phyloP scores from a whole-genome alignment of 108 stramenopile genomes.

The Poteriospumella lacustris region DNA sequence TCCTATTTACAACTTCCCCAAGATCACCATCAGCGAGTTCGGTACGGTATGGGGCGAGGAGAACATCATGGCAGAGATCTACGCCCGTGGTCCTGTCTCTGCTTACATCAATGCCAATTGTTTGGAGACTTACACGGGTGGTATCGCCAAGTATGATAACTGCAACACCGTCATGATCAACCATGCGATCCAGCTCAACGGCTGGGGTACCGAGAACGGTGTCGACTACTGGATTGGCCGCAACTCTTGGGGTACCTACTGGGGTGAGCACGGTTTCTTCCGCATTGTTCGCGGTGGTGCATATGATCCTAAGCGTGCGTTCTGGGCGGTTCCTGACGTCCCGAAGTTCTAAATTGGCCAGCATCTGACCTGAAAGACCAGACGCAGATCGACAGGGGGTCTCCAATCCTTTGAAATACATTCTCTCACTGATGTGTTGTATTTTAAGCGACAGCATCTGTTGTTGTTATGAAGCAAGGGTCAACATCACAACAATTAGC shows the following conservation, averaged over 20 bases:
- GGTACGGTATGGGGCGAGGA: neutral
- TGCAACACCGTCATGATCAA: neutral
- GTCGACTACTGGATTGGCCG: slow-evolving; percentile 50
- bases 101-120: slow-evolving; percentile 35
- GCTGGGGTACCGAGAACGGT: slow-evolving; percentile 45
- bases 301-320: slow-evolving; percentile 6
- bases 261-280: slow-evolving; percentile 54
- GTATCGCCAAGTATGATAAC: slow-evolving; percentile 27
- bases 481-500: too few relatives aligned
- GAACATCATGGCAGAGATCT: slow-evolving; percentile 36
- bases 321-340: slow-evolving; percentile 26
- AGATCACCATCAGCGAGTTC: neutral
- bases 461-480: too few relatives aligned
- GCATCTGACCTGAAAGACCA: too few relatives aligned
- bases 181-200: slow-evolving; percentile 35
- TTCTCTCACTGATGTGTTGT: too few relatives aligned
- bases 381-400: too few relatives aligned
- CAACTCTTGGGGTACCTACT: slow-evolving; percentile 53
- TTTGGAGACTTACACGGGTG: slow-evolving; percentile 19
- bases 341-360: slow-evolving; percentile 4
- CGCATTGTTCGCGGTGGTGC: slow-evolving; percentile 38
- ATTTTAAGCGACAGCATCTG: too few relatives aligned
- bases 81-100: slow-evolving; percentile 33
- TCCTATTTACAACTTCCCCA: neutral
- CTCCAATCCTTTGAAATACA: too few relatives aligned